Evolutionary conservation across 2,329 filamentous ascomycete genomes (phyloP).

Genomic region (Alternaria metachromatica): DNA sequence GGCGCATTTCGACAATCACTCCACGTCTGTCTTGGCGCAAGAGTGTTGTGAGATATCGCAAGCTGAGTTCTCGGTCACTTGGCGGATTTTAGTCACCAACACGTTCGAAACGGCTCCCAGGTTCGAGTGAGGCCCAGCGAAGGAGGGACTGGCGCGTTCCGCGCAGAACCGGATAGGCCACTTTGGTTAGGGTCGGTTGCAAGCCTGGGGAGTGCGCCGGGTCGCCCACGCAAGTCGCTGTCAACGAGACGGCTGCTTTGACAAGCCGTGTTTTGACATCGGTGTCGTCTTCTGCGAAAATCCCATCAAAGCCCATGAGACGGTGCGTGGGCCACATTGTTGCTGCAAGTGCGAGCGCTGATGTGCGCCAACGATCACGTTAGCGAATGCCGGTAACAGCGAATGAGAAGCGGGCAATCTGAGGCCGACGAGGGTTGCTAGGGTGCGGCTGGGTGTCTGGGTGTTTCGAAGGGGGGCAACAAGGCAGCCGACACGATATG

Average conservation of each 20-base stretch:
- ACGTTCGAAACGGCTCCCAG: not conserved
- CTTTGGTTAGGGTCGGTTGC: not conserved
- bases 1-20: not conserved
- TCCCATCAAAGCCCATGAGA: not conserved
- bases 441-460: conserved; percentile 17
- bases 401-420: conserved; percentile 25
- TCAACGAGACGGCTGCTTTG: not conserved
- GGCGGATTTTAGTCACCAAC: not conserved
- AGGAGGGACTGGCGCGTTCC: conserved; percentile 4
- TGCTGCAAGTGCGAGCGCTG: conserved; percentile 11
- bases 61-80: not conserved
- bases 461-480: conserved; percentile 20
- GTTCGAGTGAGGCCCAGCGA: conserved; percentile 1
- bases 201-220: not conserved
- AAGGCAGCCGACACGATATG: conserved; percentile 17
- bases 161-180: conserved; percentile 4
- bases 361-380: conserved; percentile 19
- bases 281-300: not conserved
- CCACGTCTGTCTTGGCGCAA: not conserved
- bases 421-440: conserved; percentile 24
- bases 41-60: not conserved
- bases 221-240: not conserved
- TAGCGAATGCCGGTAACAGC: conserved; percentile 23
- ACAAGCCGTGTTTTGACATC: not conserved
- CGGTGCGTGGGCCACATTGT: not conserved